phyloP scores from a whole-genome alignment of 441 rosid species.

The Flueggea neowawraea region DNA sequence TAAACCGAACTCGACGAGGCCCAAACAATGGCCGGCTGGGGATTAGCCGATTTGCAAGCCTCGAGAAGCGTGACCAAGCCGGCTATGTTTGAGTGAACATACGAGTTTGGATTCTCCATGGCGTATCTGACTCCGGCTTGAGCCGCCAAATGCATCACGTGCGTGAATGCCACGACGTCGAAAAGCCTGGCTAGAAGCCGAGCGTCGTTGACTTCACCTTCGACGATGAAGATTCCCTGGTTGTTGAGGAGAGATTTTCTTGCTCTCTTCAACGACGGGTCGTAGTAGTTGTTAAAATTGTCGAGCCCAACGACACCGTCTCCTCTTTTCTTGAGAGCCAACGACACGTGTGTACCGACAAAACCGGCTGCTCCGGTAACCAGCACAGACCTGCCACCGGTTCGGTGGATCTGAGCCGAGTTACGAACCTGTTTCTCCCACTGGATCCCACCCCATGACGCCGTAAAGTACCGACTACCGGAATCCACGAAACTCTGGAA shows the following conservation, averaged over 20 bases:
- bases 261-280: conserved; percentile 71
- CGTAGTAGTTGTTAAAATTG: conserved; percentile 83
- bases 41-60: conserved; percentile 69
- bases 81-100: conserved; percentile 80
- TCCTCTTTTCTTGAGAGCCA: conserved; percentile 73
- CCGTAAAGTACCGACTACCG: conserved; percentile 63
- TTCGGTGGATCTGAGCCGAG: conserved; percentile 80
- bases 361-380: conserved; percentile 96
- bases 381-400: conserved; percentile 71
- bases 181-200: conserved; percentile 66
- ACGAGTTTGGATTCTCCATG: conserved; percentile 83
- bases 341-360: conserved; percentile 81
- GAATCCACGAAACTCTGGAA: conserved; percentile 80
- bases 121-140: conserved; percentile 97
- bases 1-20: conserved; percentile 95
- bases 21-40: conserved; percentile 92
- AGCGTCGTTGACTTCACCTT: conserved; percentile 80
- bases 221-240: conserved; percentile 60
- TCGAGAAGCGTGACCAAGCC: conserved; percentile 82
- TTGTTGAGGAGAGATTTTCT: conserved; percentile 41
- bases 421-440: conserved; percentile 84
- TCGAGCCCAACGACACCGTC: conserved; percentile 96
- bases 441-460: conserved; percentile 86
- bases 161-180: conserved; percentile 80
- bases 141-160: conserved; percentile 95